Evolutionary conservation across 768 basidiomycete species (phyloP).

Genomic region (Dioszegia hungarica): DNA sequence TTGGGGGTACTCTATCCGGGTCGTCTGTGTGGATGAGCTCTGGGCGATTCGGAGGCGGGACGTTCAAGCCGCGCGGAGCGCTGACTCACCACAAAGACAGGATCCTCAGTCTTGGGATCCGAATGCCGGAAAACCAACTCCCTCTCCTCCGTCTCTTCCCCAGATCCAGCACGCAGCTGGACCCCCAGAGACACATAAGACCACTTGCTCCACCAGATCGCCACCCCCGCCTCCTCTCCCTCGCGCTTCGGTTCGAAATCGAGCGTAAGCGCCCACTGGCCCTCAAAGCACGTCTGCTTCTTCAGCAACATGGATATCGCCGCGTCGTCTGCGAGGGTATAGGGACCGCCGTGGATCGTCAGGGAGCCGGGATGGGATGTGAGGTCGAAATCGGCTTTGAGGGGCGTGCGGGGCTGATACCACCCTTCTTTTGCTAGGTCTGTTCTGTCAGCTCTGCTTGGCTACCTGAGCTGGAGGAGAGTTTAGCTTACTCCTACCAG

Average conservation of each 20-base stretch:
- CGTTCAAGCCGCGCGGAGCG: too few species aligned
- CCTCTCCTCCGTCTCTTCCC: neutral
- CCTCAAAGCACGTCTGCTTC: constrained; percentile 18
- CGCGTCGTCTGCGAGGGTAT: constrained; percentile 16
- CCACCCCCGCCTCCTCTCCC: constrained; percentile 18
- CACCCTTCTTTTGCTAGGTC: constrained; percentile 5
- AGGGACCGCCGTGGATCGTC: constrained; percentile 13
- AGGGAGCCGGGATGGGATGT: constrained; percentile 6
- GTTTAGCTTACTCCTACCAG: neutral
- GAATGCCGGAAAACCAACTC: constrained; percentile 1
- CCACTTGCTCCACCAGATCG: constrained; percentile 20
- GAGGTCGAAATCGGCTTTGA: constrained; percentile 4
- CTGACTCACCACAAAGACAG: neutral
- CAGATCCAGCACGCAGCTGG: neutral
- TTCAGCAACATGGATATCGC: constrained; percentile 16
- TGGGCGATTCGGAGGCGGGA: too few species aligned
- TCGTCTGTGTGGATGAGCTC: too few species aligned
- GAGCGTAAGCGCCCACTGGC: constrained; percentile 5
- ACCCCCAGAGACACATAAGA: constrained; percentile 15
- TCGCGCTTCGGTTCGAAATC: constrained; percentile 9
- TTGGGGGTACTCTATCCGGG: neutral
- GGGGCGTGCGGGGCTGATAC: constrained; percentile 24
- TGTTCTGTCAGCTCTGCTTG: neutral
- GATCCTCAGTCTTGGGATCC: neutral
- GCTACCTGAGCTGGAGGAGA: neutral